Percentiles rank a stretch among this genome's conserved stretches.
phyloP scores from a whole-genome alignment of 176 grass and related monocot genomes.

The Oryza meridionalis region DNA sequence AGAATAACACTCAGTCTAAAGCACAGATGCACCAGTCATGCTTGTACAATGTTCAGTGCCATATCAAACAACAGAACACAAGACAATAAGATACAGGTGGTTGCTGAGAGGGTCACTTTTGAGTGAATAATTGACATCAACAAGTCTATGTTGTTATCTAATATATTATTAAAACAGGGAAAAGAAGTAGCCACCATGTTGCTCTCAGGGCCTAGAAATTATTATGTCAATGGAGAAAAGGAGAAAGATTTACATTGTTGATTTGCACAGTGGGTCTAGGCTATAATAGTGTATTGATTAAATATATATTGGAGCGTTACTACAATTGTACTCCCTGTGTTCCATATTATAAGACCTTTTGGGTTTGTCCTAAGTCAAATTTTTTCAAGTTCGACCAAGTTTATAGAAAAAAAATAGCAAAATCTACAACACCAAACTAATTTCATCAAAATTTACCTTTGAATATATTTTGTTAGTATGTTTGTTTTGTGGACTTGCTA shows the following conservation, averaged over 20 bases:
- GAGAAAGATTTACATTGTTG: not conserved
- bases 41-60: not conserved
- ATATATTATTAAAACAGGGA: not conserved
- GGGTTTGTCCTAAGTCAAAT: too few relatives aligned
- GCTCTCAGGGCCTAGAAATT: not conserved
- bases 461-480: too few relatives aligned
- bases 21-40: slow-evolving; percentile 22
- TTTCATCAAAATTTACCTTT: too few relatives aligned
- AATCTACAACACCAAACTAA: too few relatives aligned
- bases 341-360: too few relatives aligned
- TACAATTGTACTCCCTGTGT: not conserved
- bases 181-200: not conserved
- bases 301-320: not conserved
- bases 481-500: too few relatives aligned
- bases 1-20: slow-evolving; percentile 40
- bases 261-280: not conserved
- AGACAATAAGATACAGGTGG: slow-evolving; percentile 6
- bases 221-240: not conserved
- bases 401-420: too few relatives aligned
- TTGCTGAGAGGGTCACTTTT: not conserved
- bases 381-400: too few relatives aligned
- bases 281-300: not conserved
- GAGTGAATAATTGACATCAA: slow-evolving; percentile 24
- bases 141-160: not conserved
- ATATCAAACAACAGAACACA: slow-evolving; percentile 15